Base-by-base conservation (phyloP, 2,329 filamentous ascomycete genomes). In the Davidsoniella eucalypti region DNA sequence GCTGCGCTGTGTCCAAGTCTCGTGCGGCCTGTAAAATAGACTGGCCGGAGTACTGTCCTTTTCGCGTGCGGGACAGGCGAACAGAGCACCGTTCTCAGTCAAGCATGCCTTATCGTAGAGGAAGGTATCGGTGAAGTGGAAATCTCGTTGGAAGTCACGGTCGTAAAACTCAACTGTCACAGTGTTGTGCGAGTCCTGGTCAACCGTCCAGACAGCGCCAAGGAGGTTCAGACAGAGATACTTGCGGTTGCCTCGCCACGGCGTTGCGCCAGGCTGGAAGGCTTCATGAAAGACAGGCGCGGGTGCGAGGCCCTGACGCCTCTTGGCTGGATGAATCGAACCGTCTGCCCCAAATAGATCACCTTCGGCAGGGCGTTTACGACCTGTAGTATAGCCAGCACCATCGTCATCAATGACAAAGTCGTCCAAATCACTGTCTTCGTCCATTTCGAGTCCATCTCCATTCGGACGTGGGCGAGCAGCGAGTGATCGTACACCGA, bases 111-210 rank as follows among this genome's bases (percentile, higher is more conserved):
- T 95, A 66, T 98, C 92, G 65, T 96, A 96, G 3, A 87, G 72
- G 61, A 87, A 95, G 1, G 87, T 90, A 61, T 98, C 92, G 10
- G 88, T 96, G 63, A 98, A 96, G 67, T 96, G 92, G 59, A 95
- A 95, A 63, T 96, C 87, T 44, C 90, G 77, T 62, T 94, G 84
- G 53, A 84, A 80, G 57, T 94, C 87, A 52, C 87, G 83, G 63
- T 98, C 93, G 62, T 96, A 95, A 63, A 98, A 98, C 59, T 96
- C 92, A 2, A 96, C 88, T 0, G 88, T 95, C 9, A 98, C 82
- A 1, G 92, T 98, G 61, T 96, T 79, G 58, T 90, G 83, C 0
- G 83, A 84, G 60, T 95, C 88, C 64, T 98, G 92, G 57, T 94
- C 85, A 16, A 98, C 86, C 0, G 90, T 96, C 87, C 92, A 98